phyloP scores from a whole-genome alignment of 768 basidiomycete species.

The Dentipellis sp. region DNA sequence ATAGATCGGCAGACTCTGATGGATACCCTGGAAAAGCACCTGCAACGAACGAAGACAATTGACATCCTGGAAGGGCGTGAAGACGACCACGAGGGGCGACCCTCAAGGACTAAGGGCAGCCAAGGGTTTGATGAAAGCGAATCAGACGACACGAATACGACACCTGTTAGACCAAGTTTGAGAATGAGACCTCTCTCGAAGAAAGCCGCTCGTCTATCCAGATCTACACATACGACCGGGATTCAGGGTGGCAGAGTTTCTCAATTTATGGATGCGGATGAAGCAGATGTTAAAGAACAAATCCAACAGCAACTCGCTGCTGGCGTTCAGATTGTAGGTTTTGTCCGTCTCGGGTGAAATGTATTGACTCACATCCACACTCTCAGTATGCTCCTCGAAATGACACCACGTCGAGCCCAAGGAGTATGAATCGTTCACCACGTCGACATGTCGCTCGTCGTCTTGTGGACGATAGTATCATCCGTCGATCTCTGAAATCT shows the following conservation, averaged over 20 bases:
- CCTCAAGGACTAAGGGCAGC: conserved; percentile 21
- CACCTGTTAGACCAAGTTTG: conserved; percentile 45
- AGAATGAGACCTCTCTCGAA: conserved; percentile 26
- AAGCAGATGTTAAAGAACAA: conserved; percentile 73
- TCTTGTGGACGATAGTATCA: conserved; percentile 26
- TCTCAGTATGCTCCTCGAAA: conserved; percentile 51
- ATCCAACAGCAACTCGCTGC: conserved; percentile 78
- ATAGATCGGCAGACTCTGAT: conserved; percentile 82
- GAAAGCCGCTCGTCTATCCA: conserved; percentile 23
- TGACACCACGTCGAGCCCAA: conserved; percentile 50
- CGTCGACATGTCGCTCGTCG: conserved; percentile 35
- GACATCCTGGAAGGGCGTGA: conserved; percentile 74
- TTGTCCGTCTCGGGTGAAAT: background rate
- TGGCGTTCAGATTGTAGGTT: conserved; percentile 60
- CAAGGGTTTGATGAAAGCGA: conserved; percentile 29
- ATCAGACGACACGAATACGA: conserved; percentile 45
- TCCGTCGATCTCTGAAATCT: conserved; percentile 27
- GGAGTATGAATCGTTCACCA: conserved; percentile 64
- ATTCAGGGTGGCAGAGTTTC: conserved; percentile 50
- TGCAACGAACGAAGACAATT: conserved; percentile 79
- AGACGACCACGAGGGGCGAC: conserved; percentile 16
- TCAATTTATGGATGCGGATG: conserved; percentile 88
- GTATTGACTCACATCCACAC: conserved; percentile 1
- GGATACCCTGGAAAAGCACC: conserved; percentile 68
- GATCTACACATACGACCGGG: conserved; percentile 28